These are phyloP conservation scores for Ceratocystiopsis brevicomis DNA, from an alignment of 2,329 filamentous ascomycete species.

Conservation along the genomic window DNA sequence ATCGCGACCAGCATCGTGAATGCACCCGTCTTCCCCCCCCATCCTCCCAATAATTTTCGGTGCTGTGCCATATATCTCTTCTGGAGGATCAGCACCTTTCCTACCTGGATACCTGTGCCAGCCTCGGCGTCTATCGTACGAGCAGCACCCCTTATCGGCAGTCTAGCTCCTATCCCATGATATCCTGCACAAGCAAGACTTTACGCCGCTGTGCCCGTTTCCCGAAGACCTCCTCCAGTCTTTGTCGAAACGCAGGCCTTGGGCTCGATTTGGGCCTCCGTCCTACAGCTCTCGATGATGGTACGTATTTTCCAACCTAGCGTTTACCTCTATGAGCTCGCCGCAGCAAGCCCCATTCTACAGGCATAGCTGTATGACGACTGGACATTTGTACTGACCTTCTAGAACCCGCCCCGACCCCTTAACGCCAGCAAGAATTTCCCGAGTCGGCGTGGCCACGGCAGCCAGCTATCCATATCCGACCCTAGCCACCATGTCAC, in stretches of 20 bases:
- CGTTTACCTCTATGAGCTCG: neutral
- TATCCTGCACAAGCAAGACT: neutral
- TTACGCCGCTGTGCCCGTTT: neutral
- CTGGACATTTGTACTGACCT: neutral
- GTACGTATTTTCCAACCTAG: constrained; percentile 2
- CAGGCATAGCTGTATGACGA: neutral
- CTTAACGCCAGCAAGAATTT: constrained; percentile 38
- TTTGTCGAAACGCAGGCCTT: constrained; percentile 5
- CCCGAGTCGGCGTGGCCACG: constrained; percentile 38
- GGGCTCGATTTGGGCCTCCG: constrained; percentile 6
- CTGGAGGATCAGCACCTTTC: neutral
- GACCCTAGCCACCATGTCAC: constrained; percentile 89
- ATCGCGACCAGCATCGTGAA: too few species aligned
- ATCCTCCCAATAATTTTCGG: neutral
- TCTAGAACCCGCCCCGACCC: constrained; percentile 38
- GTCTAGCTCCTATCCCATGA: too few species aligned
- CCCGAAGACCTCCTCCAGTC: neutral
- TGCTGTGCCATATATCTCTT: neutral
- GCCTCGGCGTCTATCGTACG: neutral
- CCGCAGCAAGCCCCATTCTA: neutral
- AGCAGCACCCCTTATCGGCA: too few species aligned
- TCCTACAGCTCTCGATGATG: constrained; percentile 9
- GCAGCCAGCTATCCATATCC: constrained; percentile 47
- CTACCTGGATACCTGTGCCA: neutral
- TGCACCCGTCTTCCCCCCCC: too few species aligned